These are phyloP conservation scores for Gastrodia elata DNA, from an alignment of 106 monocot species.

Conservation along the genomic window DNA sequence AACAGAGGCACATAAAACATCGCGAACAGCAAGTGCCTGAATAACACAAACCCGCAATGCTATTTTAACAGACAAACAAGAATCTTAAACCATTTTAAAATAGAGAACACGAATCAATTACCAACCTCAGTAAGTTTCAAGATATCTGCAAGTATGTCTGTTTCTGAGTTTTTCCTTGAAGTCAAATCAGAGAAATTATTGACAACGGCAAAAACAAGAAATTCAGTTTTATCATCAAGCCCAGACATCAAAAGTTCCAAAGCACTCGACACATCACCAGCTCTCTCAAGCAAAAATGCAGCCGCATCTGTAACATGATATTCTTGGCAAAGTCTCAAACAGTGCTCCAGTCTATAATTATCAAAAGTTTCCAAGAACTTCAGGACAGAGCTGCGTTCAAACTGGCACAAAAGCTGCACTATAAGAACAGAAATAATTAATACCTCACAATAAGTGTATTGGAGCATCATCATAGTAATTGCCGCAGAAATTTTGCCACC, in stretches of 20 bases:
- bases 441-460: background rate
- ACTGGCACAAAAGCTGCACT: slow-evolving; percentile 85
- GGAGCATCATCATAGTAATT: background rate
- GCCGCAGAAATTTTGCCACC: background rate
- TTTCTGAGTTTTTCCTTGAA: slow-evolving; percentile 7
- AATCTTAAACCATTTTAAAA: background rate
- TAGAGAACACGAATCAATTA: background rate
- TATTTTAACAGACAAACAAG: background rate
- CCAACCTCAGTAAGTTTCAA: slow-evolving; percentile 66
- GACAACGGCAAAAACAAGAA: slow-evolving; percentile 54
- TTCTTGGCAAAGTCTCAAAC: slow-evolving; percentile 74
- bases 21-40: slow-evolving; percentile 51
- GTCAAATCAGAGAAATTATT: slow-evolving; percentile 11
- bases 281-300: slow-evolving; percentile 91
- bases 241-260: slow-evolving; percentile 49
- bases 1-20: slow-evolving; percentile 55
- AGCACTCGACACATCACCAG: slow-evolving; percentile 84
- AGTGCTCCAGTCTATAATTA: slow-evolving; percentile 81
- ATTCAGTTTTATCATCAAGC: slow-evolving; percentile 48
- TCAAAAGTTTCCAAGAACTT: slow-evolving; percentile 90
- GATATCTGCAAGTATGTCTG: slow-evolving; percentile 28
- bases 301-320: slow-evolving; percentile 86
- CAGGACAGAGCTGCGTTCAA: slow-evolving; percentile 70
- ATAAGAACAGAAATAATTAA: slow-evolving; percentile 5
- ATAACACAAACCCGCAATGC: slow-evolving; percentile 5